Conservation (phyloP, 1,284 basidiomycete genomes). For the Clitocybe nebularis region DNA sequence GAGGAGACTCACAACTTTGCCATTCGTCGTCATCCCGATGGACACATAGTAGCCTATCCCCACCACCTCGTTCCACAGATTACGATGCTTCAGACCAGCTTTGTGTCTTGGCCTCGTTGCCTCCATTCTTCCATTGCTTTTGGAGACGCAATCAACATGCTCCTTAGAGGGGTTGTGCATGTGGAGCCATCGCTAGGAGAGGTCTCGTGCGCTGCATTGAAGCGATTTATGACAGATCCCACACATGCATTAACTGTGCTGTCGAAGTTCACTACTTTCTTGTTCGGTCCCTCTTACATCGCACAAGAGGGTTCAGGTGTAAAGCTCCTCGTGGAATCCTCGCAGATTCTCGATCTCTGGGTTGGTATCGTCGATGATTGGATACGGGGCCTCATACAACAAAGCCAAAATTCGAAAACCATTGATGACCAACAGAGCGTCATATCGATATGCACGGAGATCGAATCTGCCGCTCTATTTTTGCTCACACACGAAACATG, state of each 20-base stretch:
- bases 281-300: conserved; percentile 74
- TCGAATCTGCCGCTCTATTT: conserved; percentile 77
- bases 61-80: conserved; percentile 62
- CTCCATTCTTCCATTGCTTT: conserved; percentile 55
- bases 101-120: conserved; percentile 85
- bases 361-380: conserved; percentile 70
- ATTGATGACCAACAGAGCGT: conserved; percentile 41
- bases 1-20: conserved; percentile 68
- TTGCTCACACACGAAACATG: conserved; percentile 65
- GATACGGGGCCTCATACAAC: conserved; percentile 44
- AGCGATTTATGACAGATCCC: conserved; percentile 69
- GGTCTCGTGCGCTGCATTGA: conserved; percentile 66
- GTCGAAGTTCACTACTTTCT: conserved; percentile 66
- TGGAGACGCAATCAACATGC: conserved; percentile 71
- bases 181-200: conserved; percentile 76
- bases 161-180: conserved; percentile 80
- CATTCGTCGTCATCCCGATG: conserved; percentile 70
- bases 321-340: conserved; percentile 61
- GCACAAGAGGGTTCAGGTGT: conserved; percentile 64
- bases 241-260: conserved; percentile 61
- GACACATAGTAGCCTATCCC: conserved; percentile 64
- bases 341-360: conserved; percentile 72
- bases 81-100: conserved; percentile 73
- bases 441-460: conserved; percentile 49
- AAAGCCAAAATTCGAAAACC: conserved; percentile 35